Evolutionary conservation across 1,139 yeast genomes (phyloP).

Genomic region (Suhomyces choctaworum): DNA sequence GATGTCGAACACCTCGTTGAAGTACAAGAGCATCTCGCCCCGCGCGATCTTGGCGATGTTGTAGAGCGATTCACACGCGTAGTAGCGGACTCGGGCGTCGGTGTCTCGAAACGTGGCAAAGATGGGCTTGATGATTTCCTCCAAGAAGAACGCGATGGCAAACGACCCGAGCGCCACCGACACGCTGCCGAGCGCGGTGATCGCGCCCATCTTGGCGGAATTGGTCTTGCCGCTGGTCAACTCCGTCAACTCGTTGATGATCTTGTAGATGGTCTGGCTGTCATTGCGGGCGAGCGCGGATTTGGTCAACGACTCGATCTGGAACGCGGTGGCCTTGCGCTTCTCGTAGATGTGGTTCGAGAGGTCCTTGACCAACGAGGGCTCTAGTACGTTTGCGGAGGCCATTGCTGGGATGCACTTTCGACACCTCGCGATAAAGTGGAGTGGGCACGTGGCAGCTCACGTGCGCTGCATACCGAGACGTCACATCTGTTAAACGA

Average conservation of each 20-base stretch:
- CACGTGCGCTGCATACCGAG: too few relatives aligned
- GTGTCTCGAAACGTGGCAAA: conserved; percentile 96
- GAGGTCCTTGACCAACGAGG: conserved; percentile 76
- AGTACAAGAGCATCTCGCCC: conserved; percentile 87
- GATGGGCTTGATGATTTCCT: conserved; percentile 88
- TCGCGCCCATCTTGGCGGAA: conserved; percentile 52
- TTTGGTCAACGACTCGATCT: conserved; percentile 78
- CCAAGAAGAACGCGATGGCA: conserved; percentile 63
- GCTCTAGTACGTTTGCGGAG: conserved; percentile 52
- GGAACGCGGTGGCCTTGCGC: conserved; percentile 91
- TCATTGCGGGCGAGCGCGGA: conserved; percentile 78
- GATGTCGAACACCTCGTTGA: conserved; percentile 93
- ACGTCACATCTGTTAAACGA: too few relatives aligned
- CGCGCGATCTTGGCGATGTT: conserved; percentile 96
- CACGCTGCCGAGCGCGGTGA: conserved; percentile 52
- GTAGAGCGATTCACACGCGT: conserved; percentile 94
- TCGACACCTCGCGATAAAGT: too few relatives aligned
- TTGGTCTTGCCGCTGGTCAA: conserved; percentile 44
- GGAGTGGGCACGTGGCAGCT: too few relatives aligned
- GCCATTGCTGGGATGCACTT: too few relatives aligned
- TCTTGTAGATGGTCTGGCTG: conserved; percentile 59
- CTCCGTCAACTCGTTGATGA: conserved; percentile 56
- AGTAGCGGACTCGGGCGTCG: conserved; percentile 92
- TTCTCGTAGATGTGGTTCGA: conserved; percentile 91
- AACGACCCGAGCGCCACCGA: conserved; percentile 51